phyloP scores from a whole-genome alignment of 371 early-diverging fungal species.

The Lichtheimia ramosa region DNA sequence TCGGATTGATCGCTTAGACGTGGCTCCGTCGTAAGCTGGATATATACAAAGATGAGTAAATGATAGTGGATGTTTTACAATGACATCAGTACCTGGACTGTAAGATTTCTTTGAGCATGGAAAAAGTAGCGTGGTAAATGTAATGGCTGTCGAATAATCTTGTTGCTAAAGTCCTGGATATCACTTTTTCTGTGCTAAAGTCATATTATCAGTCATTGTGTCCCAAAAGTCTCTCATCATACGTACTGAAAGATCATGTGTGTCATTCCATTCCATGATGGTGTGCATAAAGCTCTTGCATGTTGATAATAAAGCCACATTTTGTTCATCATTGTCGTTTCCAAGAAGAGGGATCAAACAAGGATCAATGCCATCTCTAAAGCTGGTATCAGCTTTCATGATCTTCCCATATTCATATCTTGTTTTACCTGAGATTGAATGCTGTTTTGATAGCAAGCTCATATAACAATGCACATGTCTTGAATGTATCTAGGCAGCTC shows the following conservation, averaged over 20 bases:
- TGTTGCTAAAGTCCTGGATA: conserved; percentile 16
- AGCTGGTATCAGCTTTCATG: no score
- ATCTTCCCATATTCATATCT: no score
- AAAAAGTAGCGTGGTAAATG: conserved; percentile 34
- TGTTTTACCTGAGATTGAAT: conserved; percentile 13
- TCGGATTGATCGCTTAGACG: conserved; percentile 22
- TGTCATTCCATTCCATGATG: conserved; percentile 19
- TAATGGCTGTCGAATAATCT: conserved; percentile 23
- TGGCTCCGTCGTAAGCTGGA: conserved; percentile 31
- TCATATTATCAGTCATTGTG: neutral
- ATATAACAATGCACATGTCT: conserved; percentile 29
- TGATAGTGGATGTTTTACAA: neutral
- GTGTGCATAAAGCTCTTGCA: conserved; percentile 20
- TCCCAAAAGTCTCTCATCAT: neutral
- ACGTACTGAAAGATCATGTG: neutral
- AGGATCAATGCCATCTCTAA: conserved; percentile 20
- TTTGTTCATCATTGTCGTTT: conserved; percentile 3
- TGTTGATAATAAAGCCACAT: conserved; percentile 1
- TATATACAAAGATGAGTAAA: neutral
- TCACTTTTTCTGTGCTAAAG: conserved; percentile 12
- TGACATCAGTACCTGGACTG: conserved; percentile 15
- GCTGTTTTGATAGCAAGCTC: conserved; percentile 31
- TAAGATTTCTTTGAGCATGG: conserved; percentile 20
- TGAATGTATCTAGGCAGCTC: conserved; percentile 24
- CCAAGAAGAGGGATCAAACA: conserved; percentile 26